phyloP scores from a whole-genome alignment of 805 yeast species.

The Hanseniaspora jakobsenii region DNA sequence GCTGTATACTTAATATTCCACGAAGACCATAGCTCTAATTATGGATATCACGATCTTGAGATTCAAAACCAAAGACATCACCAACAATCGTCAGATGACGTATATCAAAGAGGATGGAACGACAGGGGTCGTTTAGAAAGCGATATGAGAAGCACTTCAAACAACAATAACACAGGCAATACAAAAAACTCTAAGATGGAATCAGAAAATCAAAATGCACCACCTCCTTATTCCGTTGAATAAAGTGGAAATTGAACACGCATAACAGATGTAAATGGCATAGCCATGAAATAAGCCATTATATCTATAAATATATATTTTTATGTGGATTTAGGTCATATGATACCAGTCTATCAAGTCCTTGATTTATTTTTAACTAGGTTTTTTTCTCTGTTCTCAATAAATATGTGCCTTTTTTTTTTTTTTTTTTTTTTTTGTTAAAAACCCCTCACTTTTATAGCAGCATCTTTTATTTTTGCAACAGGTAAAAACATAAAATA shows the following conservation, averaged over 20 bases:
- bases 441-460: no score
- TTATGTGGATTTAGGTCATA: no score
- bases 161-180: not conserved
- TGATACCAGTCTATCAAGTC: no score
- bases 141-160: not conserved
- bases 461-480: no score
- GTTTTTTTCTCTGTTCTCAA: no score
- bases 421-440: no score
- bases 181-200: not conserved
- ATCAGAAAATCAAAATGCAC: conserved; percentile 4
- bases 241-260: not conserved
- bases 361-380: no score
- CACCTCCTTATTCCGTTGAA: conserved; percentile 6
- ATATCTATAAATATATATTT: no score
- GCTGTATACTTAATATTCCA: conserved; percentile 40
- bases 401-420: no score
- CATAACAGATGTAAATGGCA: no score
- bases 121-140: conserved; percentile 21
- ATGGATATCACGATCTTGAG: conserved; percentile 17
- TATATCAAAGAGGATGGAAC: conserved; percentile 28
- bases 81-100: conserved; percentile 14
- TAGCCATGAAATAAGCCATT: no score
- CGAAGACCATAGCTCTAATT: conserved; percentile 24
- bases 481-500: no score
- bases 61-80: not conserved